Evolutionary conservation across 768 basidiomycete genomes (phyloP).

Genomic region (Suillus americanus): DNA sequence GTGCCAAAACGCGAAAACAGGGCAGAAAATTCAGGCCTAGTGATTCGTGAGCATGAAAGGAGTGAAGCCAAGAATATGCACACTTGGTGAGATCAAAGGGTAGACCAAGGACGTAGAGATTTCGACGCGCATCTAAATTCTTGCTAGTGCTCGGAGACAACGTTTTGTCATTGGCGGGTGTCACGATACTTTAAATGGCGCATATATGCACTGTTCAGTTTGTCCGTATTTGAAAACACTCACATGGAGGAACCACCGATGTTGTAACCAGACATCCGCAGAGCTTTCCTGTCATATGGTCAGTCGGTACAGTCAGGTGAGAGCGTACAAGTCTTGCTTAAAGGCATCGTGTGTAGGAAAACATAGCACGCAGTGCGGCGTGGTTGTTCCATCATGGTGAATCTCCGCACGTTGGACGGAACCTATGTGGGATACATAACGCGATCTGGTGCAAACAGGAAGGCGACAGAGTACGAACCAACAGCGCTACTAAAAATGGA

Average conservation of each 20-base stretch:
- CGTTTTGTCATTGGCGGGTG: slow-evolving; percentile 17
- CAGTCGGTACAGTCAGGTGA: slow-evolving; percentile 9
- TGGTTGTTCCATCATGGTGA: slow-evolving; percentile 33
- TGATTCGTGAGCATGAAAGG: slow-evolving; percentile 2
- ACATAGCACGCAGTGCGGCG: slow-evolving; percentile 44
- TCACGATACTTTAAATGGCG: slow-evolving; percentile 36
- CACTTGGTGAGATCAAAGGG: slow-evolving; percentile 83
- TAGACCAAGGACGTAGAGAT: slow-evolving; percentile 82
- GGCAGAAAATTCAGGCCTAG: slow-evolving; percentile 54
- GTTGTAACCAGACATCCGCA: slow-evolving; percentile 65
- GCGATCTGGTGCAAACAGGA: neutral
- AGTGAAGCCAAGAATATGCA: slow-evolving; percentile 16
- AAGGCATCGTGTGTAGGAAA: slow-evolving; percentile 55
- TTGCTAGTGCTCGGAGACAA: slow-evolving; percentile 18
- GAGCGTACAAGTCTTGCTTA: slow-evolving; percentile 38
- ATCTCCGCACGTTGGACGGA: slow-evolving; percentile 49
- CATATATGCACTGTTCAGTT: slow-evolving; percentile 19
- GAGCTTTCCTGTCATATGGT: slow-evolving; percentile 50
- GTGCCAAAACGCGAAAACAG: slow-evolving; percentile 65
- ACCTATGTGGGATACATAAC: slow-evolving; percentile 34
- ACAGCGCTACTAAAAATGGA: slow-evolving; percentile 58
- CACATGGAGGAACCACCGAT: slow-evolving; percentile 56
- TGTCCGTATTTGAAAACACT: slow-evolving; percentile 24
- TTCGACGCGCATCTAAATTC: slow-evolving; percentile 55
- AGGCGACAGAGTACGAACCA: slow-evolving; percentile 37